A percentile compares a stretch with the other conserved stretches of the same genome.
Evolutionary conservation across 371 early-diverging fungal genomes (phyloP).

Genomic region (Mortierella sp.): DNA sequence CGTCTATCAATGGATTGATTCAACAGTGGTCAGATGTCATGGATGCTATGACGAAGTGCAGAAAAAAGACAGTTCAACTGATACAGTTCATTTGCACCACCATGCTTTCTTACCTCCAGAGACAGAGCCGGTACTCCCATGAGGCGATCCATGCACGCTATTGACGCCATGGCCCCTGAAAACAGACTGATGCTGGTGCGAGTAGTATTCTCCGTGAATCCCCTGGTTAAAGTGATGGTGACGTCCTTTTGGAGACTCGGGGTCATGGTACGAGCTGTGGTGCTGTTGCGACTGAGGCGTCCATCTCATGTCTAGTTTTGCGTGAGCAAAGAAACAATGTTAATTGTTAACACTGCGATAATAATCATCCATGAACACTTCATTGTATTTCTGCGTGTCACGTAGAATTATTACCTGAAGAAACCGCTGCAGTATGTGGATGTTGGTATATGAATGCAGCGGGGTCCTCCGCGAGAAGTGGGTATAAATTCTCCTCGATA

Average conservation of each 20-base stretch:
- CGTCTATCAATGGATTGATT: conserved; percentile 29
- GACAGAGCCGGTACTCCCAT: conserved; percentile 52
- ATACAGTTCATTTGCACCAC: background rate
- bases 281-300: conserved; percentile 38
- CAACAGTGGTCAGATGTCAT: background rate
- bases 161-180: conserved; percentile 43
- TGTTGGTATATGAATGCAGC: conserved; percentile 47
- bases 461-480: conserved; percentile 84
- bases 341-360: background rate
- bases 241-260: conserved; percentile 40
- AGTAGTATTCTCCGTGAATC: conserved; percentile 41
- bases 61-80: background rate
- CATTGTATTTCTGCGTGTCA: background rate
- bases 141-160: conserved; percentile 52
- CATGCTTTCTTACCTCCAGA: conserved; percentile 42
- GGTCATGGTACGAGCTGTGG: conserved; percentile 43
- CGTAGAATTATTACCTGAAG: conserved; percentile 25
- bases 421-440: conserved; percentile 41
- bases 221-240: conserved; percentile 47
- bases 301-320: conserved; percentile 46
- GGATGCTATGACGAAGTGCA: background rate
- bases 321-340: background rate
- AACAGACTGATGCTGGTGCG: conserved; percentile 40
- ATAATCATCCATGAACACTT: background rate
- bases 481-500: conserved; percentile 76